Evolutionary conservation across 2,329 filamentous ascomycete genomes (phyloP), one percentile per base, ranked within the genome.

Genomic region (Periconia sp.): DNA sequence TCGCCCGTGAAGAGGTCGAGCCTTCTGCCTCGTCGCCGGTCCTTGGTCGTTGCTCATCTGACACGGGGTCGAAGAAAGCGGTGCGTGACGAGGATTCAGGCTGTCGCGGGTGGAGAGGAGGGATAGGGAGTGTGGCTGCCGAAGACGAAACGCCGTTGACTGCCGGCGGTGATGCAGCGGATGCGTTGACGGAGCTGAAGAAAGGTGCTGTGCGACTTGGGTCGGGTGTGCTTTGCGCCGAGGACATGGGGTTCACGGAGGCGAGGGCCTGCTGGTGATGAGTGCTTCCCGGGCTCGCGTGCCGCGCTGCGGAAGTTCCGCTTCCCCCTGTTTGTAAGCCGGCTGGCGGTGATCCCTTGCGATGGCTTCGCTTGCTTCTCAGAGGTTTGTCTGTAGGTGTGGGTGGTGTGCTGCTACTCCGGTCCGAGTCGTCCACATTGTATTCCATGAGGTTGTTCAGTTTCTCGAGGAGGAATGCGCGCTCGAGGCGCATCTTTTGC

Each of bases 401-500:
- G 42, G 89, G 88, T 20, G 89, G 89, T n/a, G 89, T 88, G 66
- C 87, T 91, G 7, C 87, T 88, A 69, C 87, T 91, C 64, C 88
- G 87, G 64, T 92, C 89, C 10, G 88, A 91, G 70, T 92, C 77
- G 53, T 79, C 78, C 33, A 76, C 66, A 54, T 77, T 79, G 61
- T 73, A 71, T 33, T 79, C 76, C 76, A 79, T 79, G 44, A 76
- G 68, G 55, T 76, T 77, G 42, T 75, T 71, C 23, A 81, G 70
- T 55, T 79, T 75, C 50, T 81, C 78, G 20, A 81, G 74, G 17
- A 81, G 73, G 60, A 81, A 79, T 23, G 90, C 89, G 58, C 91
- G 85, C 77, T 95, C 90, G 20, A 97, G 83, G 47, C 94, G 88
- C 81, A 95, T 85, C 77, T 97, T 97, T 73, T 95, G 89, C 62